Conservation (phyloP, 345 rosid species). For the Hibiscus trionum region DNA sequence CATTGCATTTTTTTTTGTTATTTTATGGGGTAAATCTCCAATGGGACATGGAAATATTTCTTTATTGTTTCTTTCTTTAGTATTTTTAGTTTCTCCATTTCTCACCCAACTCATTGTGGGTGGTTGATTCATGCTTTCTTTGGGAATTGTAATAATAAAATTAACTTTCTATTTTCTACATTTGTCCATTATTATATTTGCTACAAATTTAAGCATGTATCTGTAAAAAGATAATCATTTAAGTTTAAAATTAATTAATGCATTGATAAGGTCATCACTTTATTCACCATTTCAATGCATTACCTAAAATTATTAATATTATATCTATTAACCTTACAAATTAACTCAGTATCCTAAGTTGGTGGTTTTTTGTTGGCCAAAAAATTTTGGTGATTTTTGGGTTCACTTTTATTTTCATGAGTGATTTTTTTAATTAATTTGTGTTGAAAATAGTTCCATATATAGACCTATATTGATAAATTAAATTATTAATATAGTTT, state of each 20-base stretch:
- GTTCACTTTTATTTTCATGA: neutral
- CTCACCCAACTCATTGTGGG: constrained; percentile 23
- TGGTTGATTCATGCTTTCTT: constrained; percentile 18
- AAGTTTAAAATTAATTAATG: too few relatives aligned
- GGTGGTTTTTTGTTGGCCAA: too few relatives aligned
- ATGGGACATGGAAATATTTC: neutral
- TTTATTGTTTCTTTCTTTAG: neutral
- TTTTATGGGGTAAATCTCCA: neutral
- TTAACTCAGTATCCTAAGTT: too few relatives aligned
- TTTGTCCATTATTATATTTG: neutral
- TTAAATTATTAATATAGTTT: too few relatives aligned
- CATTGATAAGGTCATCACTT: too few relatives aligned
- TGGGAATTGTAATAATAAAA: too few relatives aligned
- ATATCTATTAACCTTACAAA: too few relatives aligned
- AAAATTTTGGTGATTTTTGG: neutral
- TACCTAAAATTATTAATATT: too few relatives aligned
- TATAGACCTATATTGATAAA: too few relatives aligned
- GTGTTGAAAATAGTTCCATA: neutral
- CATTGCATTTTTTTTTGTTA: neutral
- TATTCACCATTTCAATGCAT: too few relatives aligned
- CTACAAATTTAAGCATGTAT: neutral
- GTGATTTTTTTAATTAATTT: neutral
- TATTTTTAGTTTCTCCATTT: constrained; percentile 3
- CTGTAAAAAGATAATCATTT: too few relatives aligned
- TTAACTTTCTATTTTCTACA: neutral